Percentiles rank a stretch among this genome's conserved stretches.
These are phyloP conservation scores for Euphorbia lathyris DNA, from an alignment of 345 rosid species.

Conservation along the genomic window DNA sequence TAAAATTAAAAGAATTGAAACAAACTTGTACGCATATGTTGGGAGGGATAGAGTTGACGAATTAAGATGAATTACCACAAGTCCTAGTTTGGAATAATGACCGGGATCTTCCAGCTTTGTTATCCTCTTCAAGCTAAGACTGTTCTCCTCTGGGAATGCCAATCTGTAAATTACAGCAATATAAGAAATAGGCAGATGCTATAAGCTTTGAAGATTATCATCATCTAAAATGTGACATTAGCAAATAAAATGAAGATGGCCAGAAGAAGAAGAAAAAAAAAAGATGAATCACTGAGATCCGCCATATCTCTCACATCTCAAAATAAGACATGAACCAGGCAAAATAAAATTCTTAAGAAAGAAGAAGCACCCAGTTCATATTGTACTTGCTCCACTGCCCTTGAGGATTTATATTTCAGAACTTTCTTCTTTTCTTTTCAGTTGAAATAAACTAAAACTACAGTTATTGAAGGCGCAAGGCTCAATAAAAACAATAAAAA, in stretches of 20 bases:
- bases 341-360: not conserved
- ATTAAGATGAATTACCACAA: constrained; percentile 46
- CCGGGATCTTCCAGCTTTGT: constrained; percentile 74
- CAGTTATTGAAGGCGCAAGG: too few relatives aligned
- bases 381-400: not conserved
- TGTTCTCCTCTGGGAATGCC: constrained; percentile 80
- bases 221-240: not conserved
- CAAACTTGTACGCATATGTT: not conserved
- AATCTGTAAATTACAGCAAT: constrained; percentile 37
- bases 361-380: not conserved
- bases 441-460: not conserved
- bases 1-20: not conserved
- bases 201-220: not conserved
- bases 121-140: constrained; percentile 69
- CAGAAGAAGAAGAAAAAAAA: not conserved
- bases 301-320: not conserved
- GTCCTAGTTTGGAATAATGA: constrained; percentile 61
- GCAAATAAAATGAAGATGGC: not conserved
- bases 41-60: not conserved
- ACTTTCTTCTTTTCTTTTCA: not conserved
- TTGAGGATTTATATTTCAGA: not conserved
- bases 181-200: not conserved
- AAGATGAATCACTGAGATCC: not conserved
- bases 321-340: not conserved
- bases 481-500: too few relatives aligned